A percentile compares a stretch with the other conserved stretches of the same genome.
These are phyloP conservation scores for Guadua angustifolia DNA, from an alignment of 176 grass and related monocot genomes.

Conservation along the genomic window DNA sequence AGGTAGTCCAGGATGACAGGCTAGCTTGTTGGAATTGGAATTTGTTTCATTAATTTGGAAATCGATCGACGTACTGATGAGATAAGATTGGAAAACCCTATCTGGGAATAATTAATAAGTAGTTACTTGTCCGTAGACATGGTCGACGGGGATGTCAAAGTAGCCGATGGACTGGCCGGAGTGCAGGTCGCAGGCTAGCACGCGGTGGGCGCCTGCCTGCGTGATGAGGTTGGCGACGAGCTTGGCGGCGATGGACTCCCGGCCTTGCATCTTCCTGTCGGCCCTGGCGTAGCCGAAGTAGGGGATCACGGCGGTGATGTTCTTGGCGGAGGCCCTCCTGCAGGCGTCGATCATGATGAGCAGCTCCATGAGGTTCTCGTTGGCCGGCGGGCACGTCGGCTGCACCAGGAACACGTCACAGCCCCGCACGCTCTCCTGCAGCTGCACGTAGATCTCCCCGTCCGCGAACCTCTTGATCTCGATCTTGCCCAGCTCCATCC, in stretches of 20 bases:
- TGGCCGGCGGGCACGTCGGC: slow-evolving; percentile 79
- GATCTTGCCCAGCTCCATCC: slow-evolving; percentile 62
- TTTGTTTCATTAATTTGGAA: too few species aligned
- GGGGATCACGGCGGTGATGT: slow-evolving; percentile 72
- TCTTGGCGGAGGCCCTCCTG: slow-evolving; percentile 83
- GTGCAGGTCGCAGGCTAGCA: slow-evolving; percentile 85
- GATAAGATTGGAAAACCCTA: too few species aligned
- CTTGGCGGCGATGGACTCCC: slow-evolving; percentile 81
- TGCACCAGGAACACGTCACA: slow-evolving; percentile 83
- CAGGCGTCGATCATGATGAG: slow-evolving; percentile 88
- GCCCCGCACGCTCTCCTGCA: slow-evolving; percentile 82
- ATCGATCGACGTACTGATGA: too few species aligned
- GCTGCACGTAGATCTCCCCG: slow-evolving; percentile 83
- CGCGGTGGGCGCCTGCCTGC: slow-evolving; percentile 76
- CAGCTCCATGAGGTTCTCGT: slow-evolving; percentile 92
- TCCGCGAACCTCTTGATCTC: slow-evolving; percentile 83
- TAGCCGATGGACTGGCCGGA: slow-evolving; percentile 92
- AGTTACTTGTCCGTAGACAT: slow-evolving; percentile 55
- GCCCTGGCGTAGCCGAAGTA: slow-evolving; percentile 87
- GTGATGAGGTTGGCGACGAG: slow-evolving; percentile 89
- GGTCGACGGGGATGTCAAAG: slow-evolving; percentile 91
- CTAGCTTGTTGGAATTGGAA: slow-evolving; percentile 30
- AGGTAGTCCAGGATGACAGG: slow-evolving; percentile 91
- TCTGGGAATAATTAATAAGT: too few species aligned
- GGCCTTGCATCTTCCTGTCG: slow-evolving; percentile 73